A percentile compares a stretch with the other conserved stretches of the same genome.
Conservation (phyloP, 768 basidiomycete species). For the Russula dissimulans region DNA sequence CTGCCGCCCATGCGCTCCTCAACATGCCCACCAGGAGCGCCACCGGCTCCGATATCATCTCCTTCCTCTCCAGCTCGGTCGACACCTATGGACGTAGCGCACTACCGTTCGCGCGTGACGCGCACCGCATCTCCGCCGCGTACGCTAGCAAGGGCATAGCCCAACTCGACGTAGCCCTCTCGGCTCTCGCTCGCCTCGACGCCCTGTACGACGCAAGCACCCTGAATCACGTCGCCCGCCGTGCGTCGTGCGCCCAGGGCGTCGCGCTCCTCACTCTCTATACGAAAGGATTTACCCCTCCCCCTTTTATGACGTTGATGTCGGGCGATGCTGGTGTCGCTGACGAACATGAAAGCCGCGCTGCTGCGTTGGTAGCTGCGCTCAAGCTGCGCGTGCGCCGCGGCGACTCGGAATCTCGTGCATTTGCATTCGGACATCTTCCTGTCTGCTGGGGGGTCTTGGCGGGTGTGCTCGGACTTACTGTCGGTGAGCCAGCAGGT, state of each 20-base stretch:
- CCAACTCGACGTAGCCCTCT: conserved; percentile 26
- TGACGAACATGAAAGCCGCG: conserved; percentile 22
- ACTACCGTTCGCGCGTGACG: conserved; percentile 69
- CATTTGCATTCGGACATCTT: conserved; percentile 55
- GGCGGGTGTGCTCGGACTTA: conserved; percentile 64
- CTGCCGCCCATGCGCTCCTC: conserved; percentile 75
- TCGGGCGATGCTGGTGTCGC: conserved; percentile 1
- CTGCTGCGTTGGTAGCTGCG: conserved; percentile 42
- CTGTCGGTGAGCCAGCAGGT: conserved; percentile 42
- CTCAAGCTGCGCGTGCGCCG: conserved; percentile 61
- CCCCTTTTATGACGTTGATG: conserved; percentile 29
- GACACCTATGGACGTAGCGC: conserved; percentile 71
- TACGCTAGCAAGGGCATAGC: conserved; percentile 2
- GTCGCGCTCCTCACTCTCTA: conserved; percentile 86
- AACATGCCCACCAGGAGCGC: conserved; percentile 20
- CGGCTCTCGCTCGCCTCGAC: conserved; percentile 50
- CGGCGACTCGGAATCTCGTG: conserved; percentile 35
- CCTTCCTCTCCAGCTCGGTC: conserved; percentile 64
- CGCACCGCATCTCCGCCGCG: conserved; percentile 38
- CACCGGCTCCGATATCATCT: conserved; percentile 32
- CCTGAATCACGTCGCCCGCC: conserved; percentile 78
- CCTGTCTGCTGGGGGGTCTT: conserved; percentile 88
- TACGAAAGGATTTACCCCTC: conserved; percentile 65
- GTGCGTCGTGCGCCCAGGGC: conserved; percentile 88
- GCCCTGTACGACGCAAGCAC: conserved; percentile 76